These are phyloP conservation scores for Pelargonium cotyledonis DNA, from an alignment of 441 rosid species.

Conservation along the genomic window DNA sequence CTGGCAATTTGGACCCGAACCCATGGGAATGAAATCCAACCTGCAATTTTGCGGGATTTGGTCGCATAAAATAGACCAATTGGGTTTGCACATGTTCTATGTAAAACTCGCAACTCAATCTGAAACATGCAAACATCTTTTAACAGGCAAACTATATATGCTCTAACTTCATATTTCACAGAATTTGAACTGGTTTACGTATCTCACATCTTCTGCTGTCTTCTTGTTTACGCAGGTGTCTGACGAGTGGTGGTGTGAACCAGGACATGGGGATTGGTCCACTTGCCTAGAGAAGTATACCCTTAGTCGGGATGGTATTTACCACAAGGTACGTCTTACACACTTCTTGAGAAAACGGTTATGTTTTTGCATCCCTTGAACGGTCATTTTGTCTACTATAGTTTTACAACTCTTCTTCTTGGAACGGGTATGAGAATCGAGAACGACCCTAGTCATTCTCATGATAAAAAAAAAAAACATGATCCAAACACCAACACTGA, in stretches of 20 bases:
- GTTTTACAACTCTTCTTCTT: no score
- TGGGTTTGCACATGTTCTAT: no score
- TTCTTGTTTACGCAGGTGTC: conserved; percentile 44
- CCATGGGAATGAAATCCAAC: no score
- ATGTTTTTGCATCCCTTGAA: not conserved
- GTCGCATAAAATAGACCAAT: no score
- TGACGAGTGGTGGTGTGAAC: conserved; percentile 84
- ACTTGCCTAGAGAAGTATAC: conserved; percentile 64
- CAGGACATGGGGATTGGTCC: conserved; percentile 83
- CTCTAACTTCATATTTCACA: not conserved
- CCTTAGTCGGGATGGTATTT: conserved; percentile 67
- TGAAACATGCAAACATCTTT: no score
- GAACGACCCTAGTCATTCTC: no score
- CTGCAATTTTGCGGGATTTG: no score
- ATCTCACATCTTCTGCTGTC: conserved; percentile 11
- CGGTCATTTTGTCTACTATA: not conserved
- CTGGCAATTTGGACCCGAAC: no score
- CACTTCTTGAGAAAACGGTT: not conserved
- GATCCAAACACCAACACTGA: no score
- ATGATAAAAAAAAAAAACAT: no score
- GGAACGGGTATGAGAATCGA: no score
- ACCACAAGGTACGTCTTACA: conserved; percentile 53
- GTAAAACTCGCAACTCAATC: no score
- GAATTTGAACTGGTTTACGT: not conserved
- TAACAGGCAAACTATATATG: not conserved